Conservation (phyloP, 805 yeast species). For the Ogataea degrootiae region DNA sequence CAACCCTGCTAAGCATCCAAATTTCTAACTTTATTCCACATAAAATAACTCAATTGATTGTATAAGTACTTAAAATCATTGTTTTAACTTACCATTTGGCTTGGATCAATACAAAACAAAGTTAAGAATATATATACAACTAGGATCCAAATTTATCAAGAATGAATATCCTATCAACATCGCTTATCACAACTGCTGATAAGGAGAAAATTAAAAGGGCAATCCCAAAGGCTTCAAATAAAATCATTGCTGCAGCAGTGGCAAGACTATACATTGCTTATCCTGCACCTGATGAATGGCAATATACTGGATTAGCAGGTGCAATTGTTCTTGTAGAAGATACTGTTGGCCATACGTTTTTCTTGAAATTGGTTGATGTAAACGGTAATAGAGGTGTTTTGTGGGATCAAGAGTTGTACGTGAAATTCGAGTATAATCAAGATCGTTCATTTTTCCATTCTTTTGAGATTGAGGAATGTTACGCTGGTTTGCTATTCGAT, state of each 20-base stretch:
- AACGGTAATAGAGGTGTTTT: slow-evolving; percentile 77
- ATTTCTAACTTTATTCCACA: too few species aligned
- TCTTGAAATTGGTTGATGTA: slow-evolving; percentile 84
- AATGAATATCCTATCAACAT: neutral
- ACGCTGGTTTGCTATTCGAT: slow-evolving; percentile 82
- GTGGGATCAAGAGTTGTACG: slow-evolving; percentile 96
- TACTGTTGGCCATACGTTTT: slow-evolving; percentile 89
- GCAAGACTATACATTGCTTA: slow-evolving; percentile 87
- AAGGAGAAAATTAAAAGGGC: slow-evolving; percentile 87
- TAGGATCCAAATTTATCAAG: too few species aligned
- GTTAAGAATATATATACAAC: too few species aligned
- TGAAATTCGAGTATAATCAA: slow-evolving; percentile 84
- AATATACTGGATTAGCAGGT: slow-evolving; percentile 83
- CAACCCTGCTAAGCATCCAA: too few species aligned
- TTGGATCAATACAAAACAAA: too few species aligned
- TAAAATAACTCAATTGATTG: too few species aligned
- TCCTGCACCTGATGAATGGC: slow-evolving; percentile 80
- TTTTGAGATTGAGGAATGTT: slow-evolving; percentile 88
- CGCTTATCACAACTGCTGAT: slow-evolving; percentile 47
- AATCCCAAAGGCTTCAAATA: slow-evolving; percentile 82
- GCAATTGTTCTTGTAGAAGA: slow-evolving; percentile 88
- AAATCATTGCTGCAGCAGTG: slow-evolving; percentile 83
- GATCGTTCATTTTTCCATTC: slow-evolving; percentile 94
- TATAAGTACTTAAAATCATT: too few species aligned
- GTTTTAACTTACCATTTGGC: too few species aligned